Evolutionary conservation across 2,329 filamentous ascomycete genomes (phyloP).

Genomic region (Colletotrichum cordylinicola): DNA sequence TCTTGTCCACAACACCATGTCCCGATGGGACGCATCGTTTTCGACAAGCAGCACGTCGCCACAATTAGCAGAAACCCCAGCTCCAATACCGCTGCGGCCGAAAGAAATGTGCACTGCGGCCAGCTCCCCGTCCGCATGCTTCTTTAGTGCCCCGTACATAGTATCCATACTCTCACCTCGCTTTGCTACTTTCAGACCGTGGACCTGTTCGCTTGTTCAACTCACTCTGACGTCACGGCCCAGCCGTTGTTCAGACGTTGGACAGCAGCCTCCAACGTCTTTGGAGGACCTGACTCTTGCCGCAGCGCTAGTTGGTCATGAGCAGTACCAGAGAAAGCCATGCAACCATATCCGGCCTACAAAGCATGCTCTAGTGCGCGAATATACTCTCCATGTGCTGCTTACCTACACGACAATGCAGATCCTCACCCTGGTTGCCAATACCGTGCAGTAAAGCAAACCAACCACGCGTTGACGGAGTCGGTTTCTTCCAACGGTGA

Average conservation of each 20-base stretch:
- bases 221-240: constrained; percentile 15
- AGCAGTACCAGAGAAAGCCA: not conserved
- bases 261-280: not conserved
- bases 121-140: not conserved
- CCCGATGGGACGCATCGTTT: not conserved
- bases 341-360: not conserved
- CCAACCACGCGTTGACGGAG: not conserved
- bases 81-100: not conserved
- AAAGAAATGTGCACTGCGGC: not conserved
- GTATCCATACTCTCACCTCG: not conserved
- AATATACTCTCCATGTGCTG: constrained; percentile 5
- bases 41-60: not conserved
- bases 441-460: not conserved
- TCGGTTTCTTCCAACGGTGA: not conserved
- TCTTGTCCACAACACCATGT: constrained; percentile 2
- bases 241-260: not conserved
- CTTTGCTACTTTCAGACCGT: not conserved
- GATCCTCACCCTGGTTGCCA: not conserved
- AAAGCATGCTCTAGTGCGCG: constrained; percentile 13
- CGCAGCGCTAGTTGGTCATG: constrained; percentile 9
- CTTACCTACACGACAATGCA: not conserved
- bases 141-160: not conserved
- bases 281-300: constrained; percentile 5
- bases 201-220: not conserved
- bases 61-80: not conserved